Evolutionary conservation across 176 grass and related monocot genomes (phyloP).

Genomic region (Phragmites australis): DNA sequence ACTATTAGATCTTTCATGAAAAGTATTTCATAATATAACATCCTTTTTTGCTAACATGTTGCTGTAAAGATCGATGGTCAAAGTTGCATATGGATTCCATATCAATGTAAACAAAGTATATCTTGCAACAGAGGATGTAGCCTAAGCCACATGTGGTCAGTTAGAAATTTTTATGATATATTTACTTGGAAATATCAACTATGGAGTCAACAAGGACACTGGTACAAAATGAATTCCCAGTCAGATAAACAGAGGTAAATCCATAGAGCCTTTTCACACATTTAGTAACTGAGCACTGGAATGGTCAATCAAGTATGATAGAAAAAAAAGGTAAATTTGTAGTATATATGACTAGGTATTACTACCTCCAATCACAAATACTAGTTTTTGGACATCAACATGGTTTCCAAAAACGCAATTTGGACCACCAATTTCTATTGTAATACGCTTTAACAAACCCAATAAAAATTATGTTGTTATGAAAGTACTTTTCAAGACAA

Average conservation of each 20-base stretch:
- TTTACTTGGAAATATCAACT: neutral
- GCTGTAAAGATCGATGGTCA: neutral
- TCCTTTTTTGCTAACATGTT: neutral
- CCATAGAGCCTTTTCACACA: neutral
- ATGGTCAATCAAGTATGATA: neutral
- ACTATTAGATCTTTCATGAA: neutral
- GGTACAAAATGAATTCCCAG: constrained; percentile 14
- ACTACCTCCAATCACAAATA: neutral
- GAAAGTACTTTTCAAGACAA: neutral
- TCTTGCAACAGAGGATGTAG: neutral
- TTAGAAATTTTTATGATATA: neutral
- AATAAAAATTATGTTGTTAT: neutral
- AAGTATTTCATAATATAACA: constrained; percentile 10
- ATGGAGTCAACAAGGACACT: neutral
- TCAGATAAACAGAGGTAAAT: neutral
- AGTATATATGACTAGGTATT: constrained; percentile 8
- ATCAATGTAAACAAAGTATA: neutral
- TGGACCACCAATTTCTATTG: neutral
- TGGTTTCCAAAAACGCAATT: neutral
- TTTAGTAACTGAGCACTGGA: neutral
- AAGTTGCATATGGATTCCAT: neutral
- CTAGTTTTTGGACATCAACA: neutral
- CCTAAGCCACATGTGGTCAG: neutral
- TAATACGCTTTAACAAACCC: neutral
- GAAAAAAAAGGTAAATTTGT: neutral